Evolutionary conservation across 2,329 filamentous ascomycete genomes (phyloP).

Genomic region (Sporothrix protearum): DNA sequence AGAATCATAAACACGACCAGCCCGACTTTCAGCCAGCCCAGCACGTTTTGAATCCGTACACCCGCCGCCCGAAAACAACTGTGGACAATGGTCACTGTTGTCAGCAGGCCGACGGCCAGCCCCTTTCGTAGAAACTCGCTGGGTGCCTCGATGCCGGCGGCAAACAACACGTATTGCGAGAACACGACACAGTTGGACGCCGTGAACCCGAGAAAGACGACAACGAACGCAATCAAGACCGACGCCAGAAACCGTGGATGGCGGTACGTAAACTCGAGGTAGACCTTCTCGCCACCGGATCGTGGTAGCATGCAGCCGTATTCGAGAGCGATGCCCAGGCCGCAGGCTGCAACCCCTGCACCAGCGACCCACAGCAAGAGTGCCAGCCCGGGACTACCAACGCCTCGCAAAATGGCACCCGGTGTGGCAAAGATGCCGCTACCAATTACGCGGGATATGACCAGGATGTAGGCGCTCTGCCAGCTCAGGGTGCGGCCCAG

Average conservation of each 20-base stretch:
- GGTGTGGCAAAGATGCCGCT: constrained; percentile 71
- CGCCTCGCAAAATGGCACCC: constrained; percentile 61
- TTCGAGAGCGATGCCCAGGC: constrained; percentile 61
- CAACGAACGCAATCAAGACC: constrained; percentile 60
- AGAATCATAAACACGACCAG: constrained; percentile 60
- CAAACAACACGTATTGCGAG: constrained; percentile 62
- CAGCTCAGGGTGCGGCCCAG: constrained; percentile 59
- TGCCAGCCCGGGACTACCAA: constrained; percentile 63
- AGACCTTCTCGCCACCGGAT: constrained; percentile 66
- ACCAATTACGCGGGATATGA: constrained; percentile 65
- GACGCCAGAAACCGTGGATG: constrained; percentile 61
- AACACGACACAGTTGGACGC: constrained; percentile 69
- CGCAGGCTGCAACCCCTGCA: constrained; percentile 58
- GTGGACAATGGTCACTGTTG: constrained; percentile 56
- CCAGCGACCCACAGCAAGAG: constrained; percentile 62
- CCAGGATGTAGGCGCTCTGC: constrained; percentile 62
- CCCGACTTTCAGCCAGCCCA: constrained; percentile 62
- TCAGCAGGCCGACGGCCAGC: constrained; percentile 56
- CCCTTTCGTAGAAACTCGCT: constrained; percentile 51
- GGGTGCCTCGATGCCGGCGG: constrained; percentile 45
- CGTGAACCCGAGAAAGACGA: constrained; percentile 62
- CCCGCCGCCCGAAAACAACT: constrained; percentile 55
- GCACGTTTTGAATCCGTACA: constrained; percentile 56
- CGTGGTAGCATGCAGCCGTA: constrained; percentile 68
- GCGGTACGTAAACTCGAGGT: constrained; percentile 66